These are phyloP conservation scores for Neltuma alba DNA, from an alignment of 306 rosid species.

Conservation along the genomic window DNA sequence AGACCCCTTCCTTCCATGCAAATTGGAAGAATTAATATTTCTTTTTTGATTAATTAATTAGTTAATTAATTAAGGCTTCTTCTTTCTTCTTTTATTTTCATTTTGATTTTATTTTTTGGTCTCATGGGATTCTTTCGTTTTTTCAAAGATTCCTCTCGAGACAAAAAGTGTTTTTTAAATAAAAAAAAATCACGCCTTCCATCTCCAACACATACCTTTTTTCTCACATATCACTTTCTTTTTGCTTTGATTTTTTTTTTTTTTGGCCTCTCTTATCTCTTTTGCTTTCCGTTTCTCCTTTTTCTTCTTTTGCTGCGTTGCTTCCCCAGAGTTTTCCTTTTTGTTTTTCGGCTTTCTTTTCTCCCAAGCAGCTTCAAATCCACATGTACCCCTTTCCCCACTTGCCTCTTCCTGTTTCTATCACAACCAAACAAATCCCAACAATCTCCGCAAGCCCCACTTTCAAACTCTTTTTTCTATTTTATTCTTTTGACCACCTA, in stretches of 20 bases:
- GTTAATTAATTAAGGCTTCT: neutral
- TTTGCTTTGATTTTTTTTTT: constrained; percentile 24
- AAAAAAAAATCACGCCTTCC: constrained; percentile 46
- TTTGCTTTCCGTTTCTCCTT: constrained; percentile 53
- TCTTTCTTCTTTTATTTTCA: neutral
- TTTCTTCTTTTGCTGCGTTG: constrained; percentile 60
- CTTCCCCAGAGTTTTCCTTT: constrained; percentile 51
- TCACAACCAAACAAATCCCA: constrained; percentile 29
- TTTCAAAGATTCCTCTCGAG: constrained; percentile 72
- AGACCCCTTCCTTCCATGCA: neutral
- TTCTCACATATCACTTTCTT: constrained; percentile 47
- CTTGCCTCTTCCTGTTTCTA: constrained; percentile 33
- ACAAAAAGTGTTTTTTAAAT: constrained; percentile 44
- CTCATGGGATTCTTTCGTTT: constrained; percentile 52
- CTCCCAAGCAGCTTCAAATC: constrained; percentile 42
- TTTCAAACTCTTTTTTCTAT: neutral
- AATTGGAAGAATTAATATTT: neutral
- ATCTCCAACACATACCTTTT: constrained; percentile 38
- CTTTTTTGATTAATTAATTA: neutral
- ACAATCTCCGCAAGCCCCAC: constrained; percentile 34
- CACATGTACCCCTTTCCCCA: constrained; percentile 34
- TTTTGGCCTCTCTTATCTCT: constrained; percentile 24
- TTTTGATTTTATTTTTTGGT: constrained; percentile 2
- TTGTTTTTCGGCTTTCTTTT: constrained; percentile 65
- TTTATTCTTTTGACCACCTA: neutral